Percentiles rank a stretch among this genome's conserved stretches.
Conservation (phyloP, 495 filamentous ascomycete genomes). For the Clavariopsis aquatica region DNA sequence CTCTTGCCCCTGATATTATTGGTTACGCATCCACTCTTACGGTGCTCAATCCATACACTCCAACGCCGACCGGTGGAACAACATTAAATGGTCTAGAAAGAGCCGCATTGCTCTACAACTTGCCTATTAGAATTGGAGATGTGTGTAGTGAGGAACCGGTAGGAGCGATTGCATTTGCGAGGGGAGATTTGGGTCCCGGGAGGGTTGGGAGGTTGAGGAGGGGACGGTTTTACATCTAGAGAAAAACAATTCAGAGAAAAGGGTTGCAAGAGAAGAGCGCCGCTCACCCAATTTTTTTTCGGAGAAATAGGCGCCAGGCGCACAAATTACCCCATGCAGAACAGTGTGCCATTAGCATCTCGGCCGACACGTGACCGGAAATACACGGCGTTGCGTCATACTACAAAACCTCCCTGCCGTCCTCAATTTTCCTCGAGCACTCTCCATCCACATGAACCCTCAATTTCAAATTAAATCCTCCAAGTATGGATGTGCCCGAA, state of each 20-base stretch:
- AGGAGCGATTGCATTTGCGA: constrained; percentile 24
- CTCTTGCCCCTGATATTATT: constrained; percentile 34
- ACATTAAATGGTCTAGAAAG: constrained; percentile 26
- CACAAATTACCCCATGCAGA: not conserved
- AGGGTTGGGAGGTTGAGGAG: constrained; percentile 12
- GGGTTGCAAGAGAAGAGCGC: too few relatives aligned
- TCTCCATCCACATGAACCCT: not conserved
- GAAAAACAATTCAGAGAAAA: too few relatives aligned
- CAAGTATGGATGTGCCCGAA: constrained; percentile 23
- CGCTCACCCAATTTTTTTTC: too few relatives aligned
- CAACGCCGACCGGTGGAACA: constrained; percentile 21
- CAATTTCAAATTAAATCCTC: not conserved
- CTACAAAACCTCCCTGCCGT: not conserved
- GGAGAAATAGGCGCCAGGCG: not conserved
- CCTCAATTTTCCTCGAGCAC: not conserved
- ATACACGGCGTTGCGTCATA: not conserved
- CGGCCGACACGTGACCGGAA: not conserved
- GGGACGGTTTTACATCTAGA: constrained; percentile 22
- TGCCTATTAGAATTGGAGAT: constrained; percentile 24
- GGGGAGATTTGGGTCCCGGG: constrained; percentile 7
- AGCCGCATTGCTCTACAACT: constrained; percentile 19
- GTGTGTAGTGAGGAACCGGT: constrained; percentile 23
- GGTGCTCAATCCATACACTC: constrained; percentile 23
- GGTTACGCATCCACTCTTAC: constrained; percentile 33
- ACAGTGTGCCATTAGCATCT: not conserved